Base-by-base conservation (phyloP, 2,329 filamentous ascomycete species). In the Scorias spongiosa region DNA sequence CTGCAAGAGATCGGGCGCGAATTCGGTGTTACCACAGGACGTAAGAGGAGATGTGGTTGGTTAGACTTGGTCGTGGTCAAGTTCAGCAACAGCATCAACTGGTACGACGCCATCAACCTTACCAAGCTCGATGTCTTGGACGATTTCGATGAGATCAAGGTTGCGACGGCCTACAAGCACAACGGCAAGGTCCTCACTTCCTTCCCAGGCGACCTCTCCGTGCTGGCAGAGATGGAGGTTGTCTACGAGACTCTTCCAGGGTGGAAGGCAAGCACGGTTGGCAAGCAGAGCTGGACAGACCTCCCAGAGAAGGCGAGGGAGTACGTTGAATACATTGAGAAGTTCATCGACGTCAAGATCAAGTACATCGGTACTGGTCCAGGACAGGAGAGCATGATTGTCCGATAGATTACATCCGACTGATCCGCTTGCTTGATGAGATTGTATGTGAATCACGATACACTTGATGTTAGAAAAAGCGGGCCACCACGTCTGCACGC, bases 81-180 rank as follows among this genome's bases (percentile, higher is more conserved):
- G 59, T 83, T 81, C 66, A 78, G 72, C 9, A 62, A 69, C 47
- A 65, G 70, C 40, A 68, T 81, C 59, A 84, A 84, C 65, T 71
- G 80, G 65, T 84, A 84, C 63, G 77, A 76, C 0, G 62, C 67
- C 39, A 64, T 79, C 54, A 80, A 80, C 63, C 64, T 80, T 45
- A 80, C 76, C 45, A 80, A 80, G 62, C 71, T 84, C 17, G 80
- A 84, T 53, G 71, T 86, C 32, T 70, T 87, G 12, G 82, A 87
- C 58, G 75, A 75, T 29, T 86, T 93, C 59, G 69, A 75, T 9
- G 79, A 77, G 55, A 74, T 93, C 63, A 83, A 87, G 61, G 70
- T 84, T 42, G 82, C 81, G 14, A 75, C 81, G 11, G 78, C 75
- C 2, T 93, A 93, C 66, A 67, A 67, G 10, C 52, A 74, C 56